These are phyloP conservation scores for Kodamaea lidongshanica DNA, from an alignment of 805 yeast genomes.

Conservation along the genomic window DNA sequence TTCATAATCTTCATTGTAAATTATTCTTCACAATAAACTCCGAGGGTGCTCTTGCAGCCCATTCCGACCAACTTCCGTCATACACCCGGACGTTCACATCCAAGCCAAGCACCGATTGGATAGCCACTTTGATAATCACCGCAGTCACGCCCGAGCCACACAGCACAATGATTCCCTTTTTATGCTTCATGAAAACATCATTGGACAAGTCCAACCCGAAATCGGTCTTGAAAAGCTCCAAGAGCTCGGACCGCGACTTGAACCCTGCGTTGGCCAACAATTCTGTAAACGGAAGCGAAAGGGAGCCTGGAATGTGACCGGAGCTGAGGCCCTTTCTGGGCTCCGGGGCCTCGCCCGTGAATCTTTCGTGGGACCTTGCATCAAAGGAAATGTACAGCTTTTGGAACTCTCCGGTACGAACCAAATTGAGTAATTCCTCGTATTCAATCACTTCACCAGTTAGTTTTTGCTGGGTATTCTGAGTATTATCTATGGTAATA, in stretches of 20 bases:
- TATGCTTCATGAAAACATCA: conserved; percentile 23
- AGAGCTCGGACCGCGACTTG: conserved; percentile 42
- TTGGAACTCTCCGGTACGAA: conserved; percentile 40
- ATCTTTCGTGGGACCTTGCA: conserved; percentile 74
- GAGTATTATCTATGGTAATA: too few species aligned
- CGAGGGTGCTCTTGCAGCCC: conserved; percentile 69
- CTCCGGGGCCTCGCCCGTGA: conserved; percentile 76
- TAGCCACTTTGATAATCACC: conserved; percentile 68
- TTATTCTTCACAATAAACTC: conserved; percentile 42
- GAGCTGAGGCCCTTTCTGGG: conserved; percentile 84
- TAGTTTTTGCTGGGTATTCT: too few species aligned
- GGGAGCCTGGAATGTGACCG: conserved; percentile 84
- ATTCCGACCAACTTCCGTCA: conserved; percentile 88
- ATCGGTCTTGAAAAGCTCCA: conserved; percentile 36
- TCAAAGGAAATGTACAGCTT: conserved; percentile 56
- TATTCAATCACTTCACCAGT: conserved; percentile 46
- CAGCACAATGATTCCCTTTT: conserved; percentile 73
- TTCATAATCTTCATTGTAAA: too few species aligned
- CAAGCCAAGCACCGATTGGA: conserved; percentile 32
- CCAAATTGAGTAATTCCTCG: conserved; percentile 60
- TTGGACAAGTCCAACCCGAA: conserved; percentile 27
- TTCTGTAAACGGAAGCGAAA: conserved; percentile 66
- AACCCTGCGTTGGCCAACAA: conserved; percentile 47
- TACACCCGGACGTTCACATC: conserved; percentile 35
- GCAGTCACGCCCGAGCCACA: conserved; percentile 98